Base-by-base conservation (phyloP, 2,329 filamentous ascomycete species). In the Pseudomassariella vexata region DNA sequence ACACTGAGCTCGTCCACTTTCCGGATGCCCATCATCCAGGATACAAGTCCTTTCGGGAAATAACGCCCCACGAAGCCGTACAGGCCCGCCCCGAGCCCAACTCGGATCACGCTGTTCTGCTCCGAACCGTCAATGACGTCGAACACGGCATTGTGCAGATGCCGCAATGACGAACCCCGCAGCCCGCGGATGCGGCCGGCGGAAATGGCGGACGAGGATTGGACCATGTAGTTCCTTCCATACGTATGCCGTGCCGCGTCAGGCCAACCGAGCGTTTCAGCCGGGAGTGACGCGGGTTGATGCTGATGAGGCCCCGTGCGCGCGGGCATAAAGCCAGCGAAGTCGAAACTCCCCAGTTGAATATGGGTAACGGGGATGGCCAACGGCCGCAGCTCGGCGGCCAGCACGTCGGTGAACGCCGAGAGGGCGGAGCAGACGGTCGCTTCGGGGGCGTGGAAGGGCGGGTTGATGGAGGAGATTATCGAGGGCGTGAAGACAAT, bases 311-410 rank as follows among this genome's bases (percentile, higher is more conserved):
- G 35, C 19, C 24, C 50, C 26, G 56, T 64, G 36, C 56, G 60
- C 10, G 65, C 54, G 18, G 70, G 72, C 3, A 70, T 70, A 59
- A 81, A 79, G 40, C 79, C 70, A 6, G 79, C 77, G 47, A 90
- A 79, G 59, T 96, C 90, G 54, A 98, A 87, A 15, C 86, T 89
- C 37, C 92, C 92, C 2, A 96, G 78, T 59, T 90, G 87, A 55
- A 98, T 72, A 53, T 95, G 87, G 2, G 84, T 83, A 14, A 95
- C 84, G 23, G 82, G 76, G 32, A 95, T 82, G 32, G 72, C 74
- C 21, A 92, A 69, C 4, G 85, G 79, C 4, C 73, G 70, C 24
- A 95, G 73, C 64, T 96, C 92, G 34, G 79, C 79, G 10, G 83
- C 73, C 9, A 96, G 70, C 1, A 87, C 85, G 30, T 83, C 75